Conservation (phyloP, 2,329 filamentous ascomycete species). For the Scopulariopsis brevicaulis region DNA sequence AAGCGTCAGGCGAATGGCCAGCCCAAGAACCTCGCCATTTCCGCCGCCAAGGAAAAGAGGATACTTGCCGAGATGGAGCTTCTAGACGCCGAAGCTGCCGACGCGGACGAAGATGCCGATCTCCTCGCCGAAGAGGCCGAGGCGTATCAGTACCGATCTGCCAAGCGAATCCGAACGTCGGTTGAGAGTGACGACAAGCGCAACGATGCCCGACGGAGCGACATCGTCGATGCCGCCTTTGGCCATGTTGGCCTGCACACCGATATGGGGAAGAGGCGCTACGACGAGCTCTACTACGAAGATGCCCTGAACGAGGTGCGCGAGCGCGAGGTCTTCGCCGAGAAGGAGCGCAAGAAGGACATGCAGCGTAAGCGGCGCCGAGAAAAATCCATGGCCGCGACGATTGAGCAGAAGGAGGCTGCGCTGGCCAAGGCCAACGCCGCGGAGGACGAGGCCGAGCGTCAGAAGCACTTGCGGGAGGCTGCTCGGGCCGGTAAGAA, state of each 20-base stretch:
- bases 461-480: conserved; percentile 68
- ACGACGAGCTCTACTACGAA: conserved; percentile 65
- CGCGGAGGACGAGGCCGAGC: conserved; percentile 73
- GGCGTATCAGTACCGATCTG: conserved; percentile 41
- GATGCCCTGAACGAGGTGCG: conserved; percentile 79
- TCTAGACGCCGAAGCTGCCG: conserved; percentile 31
- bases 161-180: conserved; percentile 60
- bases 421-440: conserved; percentile 68
- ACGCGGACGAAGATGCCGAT: conserved; percentile 16
- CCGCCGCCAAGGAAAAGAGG: conserved; percentile 30
- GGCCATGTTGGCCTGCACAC: conserved; percentile 58
- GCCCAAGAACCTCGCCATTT: conserved; percentile 36
- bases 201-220: conserved; percentile 48
- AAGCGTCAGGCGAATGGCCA: conserved; percentile 51
- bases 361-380: conserved; percentile 96
- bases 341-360: conserved; percentile 99
- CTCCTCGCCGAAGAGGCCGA: conserved; percentile 29
- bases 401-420: conserved; percentile 80
- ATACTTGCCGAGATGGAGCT: conserved; percentile 22
- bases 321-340: conserved; percentile 78
- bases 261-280: conserved; percentile 62
- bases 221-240: conserved; percentile 46
- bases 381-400: conserved; percentile 91
- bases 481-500: conserved; percentile 89
- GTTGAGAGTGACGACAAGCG: conserved; percentile 50